A percentile compares a stretch with the other conserved stretches of the same genome.
phyloP scores from a whole-genome alignment of 2,329 filamentous ascomycete species.

The Zasmidium angulare region DNA sequence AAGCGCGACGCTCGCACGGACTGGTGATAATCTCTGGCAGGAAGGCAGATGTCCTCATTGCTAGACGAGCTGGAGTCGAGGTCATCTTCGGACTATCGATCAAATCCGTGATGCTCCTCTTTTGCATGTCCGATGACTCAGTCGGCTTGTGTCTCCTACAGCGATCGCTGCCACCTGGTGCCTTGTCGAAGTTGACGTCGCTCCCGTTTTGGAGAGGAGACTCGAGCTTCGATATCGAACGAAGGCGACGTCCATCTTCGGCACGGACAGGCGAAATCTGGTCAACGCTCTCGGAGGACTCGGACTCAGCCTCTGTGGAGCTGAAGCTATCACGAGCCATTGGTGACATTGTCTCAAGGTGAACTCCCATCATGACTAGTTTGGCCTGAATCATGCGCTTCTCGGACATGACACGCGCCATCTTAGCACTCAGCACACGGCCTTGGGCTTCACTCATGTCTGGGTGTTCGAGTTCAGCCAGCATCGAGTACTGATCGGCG shows the following conservation, averaged over 20 bases:
- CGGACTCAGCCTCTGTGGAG: constrained; percentile 2
- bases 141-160: neutral
- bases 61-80: neutral
- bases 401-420: constrained; percentile 6
- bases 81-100: constrained; percentile 3
- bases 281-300: constrained; percentile 5
- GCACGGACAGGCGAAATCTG: constrained; percentile 14
- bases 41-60: neutral
- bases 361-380: constrained; percentile 1
- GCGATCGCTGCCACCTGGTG: constrained; percentile 8
- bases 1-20: neutral
- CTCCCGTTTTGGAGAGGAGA: constrained; percentile 3
- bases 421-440: constrained; percentile 9
- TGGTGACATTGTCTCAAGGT: constrained; percentile 5
- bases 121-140: constrained; percentile 5
- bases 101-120: constrained; percentile 10
- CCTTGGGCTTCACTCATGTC: neutral
- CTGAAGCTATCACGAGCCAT: constrained; percentile 13
- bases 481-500: constrained; percentile 12
- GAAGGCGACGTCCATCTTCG: constrained; percentile 4
- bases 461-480: neutral
- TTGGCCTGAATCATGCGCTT: constrained; percentile 10
- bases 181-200: constrained; percentile 1
- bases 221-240: constrained; percentile 10
- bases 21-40: neutral